Base-by-base conservation (phyloP, 1,284 basidiomycete species). In the Ceratobasidium theobromae region DNA sequence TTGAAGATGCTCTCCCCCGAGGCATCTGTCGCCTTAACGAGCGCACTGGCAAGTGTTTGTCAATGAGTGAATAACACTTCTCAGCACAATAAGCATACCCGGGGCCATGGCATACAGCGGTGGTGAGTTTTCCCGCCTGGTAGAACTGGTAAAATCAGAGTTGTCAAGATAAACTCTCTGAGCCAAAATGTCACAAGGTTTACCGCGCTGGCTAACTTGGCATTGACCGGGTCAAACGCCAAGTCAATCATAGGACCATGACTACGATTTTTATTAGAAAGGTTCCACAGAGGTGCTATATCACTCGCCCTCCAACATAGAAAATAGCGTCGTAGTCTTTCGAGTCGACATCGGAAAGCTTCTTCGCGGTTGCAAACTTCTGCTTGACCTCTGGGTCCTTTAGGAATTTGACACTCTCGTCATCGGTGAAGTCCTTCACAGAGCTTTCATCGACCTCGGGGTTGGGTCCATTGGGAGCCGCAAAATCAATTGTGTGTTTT, bases 71-170 rank as follows among this genome's bases (percentile, higher is more conserved):
- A 11, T 14, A 28, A 21, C 23, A n/a, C 9, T 33, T 33, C 4
- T 27, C 14, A 16, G 16, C 35, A 25, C 12, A 23, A 32, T 1
- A 72, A n/a, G n/a, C 77, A 71, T 68, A 79, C 76, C 82, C 86
- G 69, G 87, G 82, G 32, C 87, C 89, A 75, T 91, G 89, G 77
- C 88, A 91, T n/a, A 91, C 88, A 4, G 87, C 87, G 32, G 82
- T 71, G 1, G 82, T 80, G 51, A 85, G 76, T 76, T 89, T 90
- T 64, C 79, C 79, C 21, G 75, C 72, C 3, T 79, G 79, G 77
- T 82, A 89, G 77, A 90, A 87, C 82, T 86, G 65, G n/a, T n/a
- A 11, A 27, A 51, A 40, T 65, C 3, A 9, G 38, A 28, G 9
- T 8, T 43, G 6, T 49, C 21, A 53, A 53, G 23, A 32, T 11